A percentile compares a stretch with the other conserved stretches of the same genome.
Conservation (phyloP, 768 basidiomycete genomes). For the Kondoa subrosea region DNA sequence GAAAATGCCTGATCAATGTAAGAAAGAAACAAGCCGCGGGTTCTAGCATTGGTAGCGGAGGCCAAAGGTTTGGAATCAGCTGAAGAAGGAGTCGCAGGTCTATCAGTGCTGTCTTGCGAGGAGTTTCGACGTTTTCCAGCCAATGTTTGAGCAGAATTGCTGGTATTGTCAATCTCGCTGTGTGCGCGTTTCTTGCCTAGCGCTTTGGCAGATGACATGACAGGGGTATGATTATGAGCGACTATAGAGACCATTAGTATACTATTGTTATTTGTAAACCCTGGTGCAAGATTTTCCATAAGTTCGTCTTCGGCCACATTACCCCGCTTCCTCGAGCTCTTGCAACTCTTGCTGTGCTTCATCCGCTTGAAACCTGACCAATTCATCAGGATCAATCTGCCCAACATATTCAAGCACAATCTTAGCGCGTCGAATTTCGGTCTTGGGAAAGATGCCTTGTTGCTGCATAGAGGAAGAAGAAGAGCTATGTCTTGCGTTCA, state of each 20-base stretch:
- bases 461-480: slow-evolving; percentile 5
- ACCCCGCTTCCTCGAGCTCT: slow-evolving; percentile 1
- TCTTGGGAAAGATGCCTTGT: slow-evolving; percentile 29
- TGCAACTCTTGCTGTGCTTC: slow-evolving; percentile 15
- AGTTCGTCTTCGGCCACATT: neutral
- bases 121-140: neutral
- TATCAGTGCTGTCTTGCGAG: neutral
- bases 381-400: slow-evolving; percentile 51
- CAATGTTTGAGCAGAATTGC: too few relatives aligned
- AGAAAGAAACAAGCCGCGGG: slow-evolving; percentile 56
- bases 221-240: neutral
- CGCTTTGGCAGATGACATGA: neutral
- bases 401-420: slow-evolving; percentile 53
- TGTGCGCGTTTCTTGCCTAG: neutral
- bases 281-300: neutral
- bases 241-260: too few relatives aligned
- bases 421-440: slow-evolving; percentile 40
- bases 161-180: neutral
- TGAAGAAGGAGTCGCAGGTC: neutral
- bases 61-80: neutral
- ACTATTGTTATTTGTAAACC: neutral
- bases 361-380: slow-evolving; percentile 38
- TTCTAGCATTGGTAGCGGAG: neutral
- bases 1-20: slow-evolving; percentile 66
- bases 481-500: slow-evolving; percentile 39